These are phyloP conservation scores for Aspergillus sp. DNA, from an alignment of 2,329 filamentous ascomycete species.

Conservation along the genomic window DNA sequence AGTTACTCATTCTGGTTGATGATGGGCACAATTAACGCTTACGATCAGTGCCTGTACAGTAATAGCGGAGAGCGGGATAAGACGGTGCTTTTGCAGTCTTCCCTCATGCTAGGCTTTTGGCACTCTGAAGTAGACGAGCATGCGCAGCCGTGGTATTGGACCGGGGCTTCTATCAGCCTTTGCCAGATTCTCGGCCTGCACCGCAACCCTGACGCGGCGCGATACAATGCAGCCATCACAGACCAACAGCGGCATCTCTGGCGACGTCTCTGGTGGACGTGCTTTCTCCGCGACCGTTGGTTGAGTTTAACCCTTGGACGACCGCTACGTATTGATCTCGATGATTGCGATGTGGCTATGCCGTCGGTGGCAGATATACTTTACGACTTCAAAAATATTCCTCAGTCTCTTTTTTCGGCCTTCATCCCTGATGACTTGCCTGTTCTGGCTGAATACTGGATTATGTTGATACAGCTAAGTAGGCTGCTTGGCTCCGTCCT, in stretches of 20 bases:
- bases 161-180: constrained; percentile 45
- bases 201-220: constrained; percentile 23
- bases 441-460: constrained; percentile 25
- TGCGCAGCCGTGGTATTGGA: constrained; percentile 48
- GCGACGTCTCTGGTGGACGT: constrained; percentile 45
- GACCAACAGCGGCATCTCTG: constrained; percentile 29
- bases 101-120: constrained; percentile 45
- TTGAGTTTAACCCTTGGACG: constrained; percentile 40
- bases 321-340: constrained; percentile 40
- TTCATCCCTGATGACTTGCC: constrained; percentile 24
- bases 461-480: constrained; percentile 28
- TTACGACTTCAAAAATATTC: constrained; percentile 20
- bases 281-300: constrained; percentile 44
- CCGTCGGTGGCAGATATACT: constrained; percentile 29
- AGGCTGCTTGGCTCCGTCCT: constrained; percentile 25
- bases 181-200: constrained; percentile 47
- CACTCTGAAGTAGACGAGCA: constrained; percentile 44
- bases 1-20: constrained; percentile 17
- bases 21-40: no score
- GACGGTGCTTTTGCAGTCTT: constrained; percentile 43
- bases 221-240: constrained; percentile 20
- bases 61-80: constrained; percentile 41
- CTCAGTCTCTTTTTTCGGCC: constrained; percentile 3
- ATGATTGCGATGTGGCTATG: constrained; percentile 38
- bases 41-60: constrained; percentile 24